Conservation (phyloP, 2,329 filamentous ascomycete species). For the Fusarium hostae region DNA sequence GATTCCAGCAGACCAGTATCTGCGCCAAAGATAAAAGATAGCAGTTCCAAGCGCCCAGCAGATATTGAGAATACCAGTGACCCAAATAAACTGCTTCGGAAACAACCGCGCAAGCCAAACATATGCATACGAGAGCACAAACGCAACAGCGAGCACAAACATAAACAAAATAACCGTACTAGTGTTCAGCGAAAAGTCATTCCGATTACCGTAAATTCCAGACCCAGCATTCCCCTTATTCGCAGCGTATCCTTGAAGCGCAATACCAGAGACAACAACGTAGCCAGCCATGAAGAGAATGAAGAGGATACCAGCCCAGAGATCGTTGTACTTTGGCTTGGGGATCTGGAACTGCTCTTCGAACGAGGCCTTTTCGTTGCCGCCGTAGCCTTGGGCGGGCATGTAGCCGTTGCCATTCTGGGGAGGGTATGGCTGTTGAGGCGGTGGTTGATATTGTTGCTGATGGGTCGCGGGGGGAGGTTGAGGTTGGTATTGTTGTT, state of each 20-base stretch:
- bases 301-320: conserved; percentile 87
- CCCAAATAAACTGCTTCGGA: conserved; percentile 92
- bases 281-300: conserved; percentile 78
- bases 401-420: conserved; percentile 49
- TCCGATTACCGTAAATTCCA: conserved; percentile 77
- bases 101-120: conserved; percentile 79
- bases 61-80: conserved; percentile 90
- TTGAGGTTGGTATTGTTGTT: conserved; percentile 45
- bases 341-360: conserved; percentile 85
- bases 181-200: conserved; percentile 76
- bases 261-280: conserved; percentile 78
- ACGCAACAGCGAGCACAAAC: conserved; percentile 78
- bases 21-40: conserved; percentile 82
- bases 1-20: conserved; percentile 86
- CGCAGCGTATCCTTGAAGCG: conserved; percentile 77
- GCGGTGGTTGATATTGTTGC: conserved; percentile 43
- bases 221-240: conserved; percentile 72
- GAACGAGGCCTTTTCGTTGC: conserved; percentile 67
- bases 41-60: conserved; percentile 85
- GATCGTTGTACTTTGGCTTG: conserved; percentile 87
- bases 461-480: conserved; percentile 30
- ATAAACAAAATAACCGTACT: conserved; percentile 89
- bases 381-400: conserved; percentile 51
- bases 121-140: conserved; percentile 81
- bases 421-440: conserved; percentile 42